Evolutionary conservation across 2,329 filamentous ascomycete genomes (phyloP).

Genomic region (Lasiodiplodia citricola): DNA sequence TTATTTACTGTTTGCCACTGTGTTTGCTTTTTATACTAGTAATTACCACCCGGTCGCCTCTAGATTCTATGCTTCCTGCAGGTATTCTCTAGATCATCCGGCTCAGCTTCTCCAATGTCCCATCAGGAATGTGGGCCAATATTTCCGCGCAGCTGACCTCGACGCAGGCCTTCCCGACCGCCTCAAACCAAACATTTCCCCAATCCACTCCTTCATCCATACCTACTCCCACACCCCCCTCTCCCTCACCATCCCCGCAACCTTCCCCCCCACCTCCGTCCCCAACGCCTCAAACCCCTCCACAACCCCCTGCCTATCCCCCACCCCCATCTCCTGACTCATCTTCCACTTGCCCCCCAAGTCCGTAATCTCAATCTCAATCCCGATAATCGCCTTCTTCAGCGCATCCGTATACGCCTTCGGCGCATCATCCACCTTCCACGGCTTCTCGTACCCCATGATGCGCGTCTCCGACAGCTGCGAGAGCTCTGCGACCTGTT

Average conservation of each 20-base stretch:
- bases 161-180: too few relatives aligned
- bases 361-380: constrained; percentile 43
- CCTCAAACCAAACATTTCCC: too few relatives aligned
- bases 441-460: constrained; percentile 63
- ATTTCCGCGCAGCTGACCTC: too few relatives aligned
- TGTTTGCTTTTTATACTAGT: too few relatives aligned
- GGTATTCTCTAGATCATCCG: too few relatives aligned
- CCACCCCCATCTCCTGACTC: constrained; percentile 60
- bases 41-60: too few relatives aligned
- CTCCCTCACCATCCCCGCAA: constrained; percentile 42
- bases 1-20: too few relatives aligned
- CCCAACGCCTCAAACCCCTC: constrained; percentile 58
- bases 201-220: too few relatives aligned
- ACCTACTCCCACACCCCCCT: not conserved
- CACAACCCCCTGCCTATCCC: constrained; percentile 63
- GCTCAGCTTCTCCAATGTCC: too few relatives aligned
- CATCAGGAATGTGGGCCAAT: too few relatives aligned
- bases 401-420: constrained; percentile 59
- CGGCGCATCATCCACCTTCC: constrained; percentile 65
- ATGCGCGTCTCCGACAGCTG: constrained; percentile 57
- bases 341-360: constrained; percentile 38
- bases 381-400: constrained; percentile 40
- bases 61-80: too few relatives aligned
- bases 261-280: constrained; percentile 41
- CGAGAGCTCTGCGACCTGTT: constrained; percentile 61